A percentile compares a stretch with the other conserved stretches of the same genome.
Conservation (phyloP, 768 basidiomycete genomes). For the Russula brevipes region DNA sequence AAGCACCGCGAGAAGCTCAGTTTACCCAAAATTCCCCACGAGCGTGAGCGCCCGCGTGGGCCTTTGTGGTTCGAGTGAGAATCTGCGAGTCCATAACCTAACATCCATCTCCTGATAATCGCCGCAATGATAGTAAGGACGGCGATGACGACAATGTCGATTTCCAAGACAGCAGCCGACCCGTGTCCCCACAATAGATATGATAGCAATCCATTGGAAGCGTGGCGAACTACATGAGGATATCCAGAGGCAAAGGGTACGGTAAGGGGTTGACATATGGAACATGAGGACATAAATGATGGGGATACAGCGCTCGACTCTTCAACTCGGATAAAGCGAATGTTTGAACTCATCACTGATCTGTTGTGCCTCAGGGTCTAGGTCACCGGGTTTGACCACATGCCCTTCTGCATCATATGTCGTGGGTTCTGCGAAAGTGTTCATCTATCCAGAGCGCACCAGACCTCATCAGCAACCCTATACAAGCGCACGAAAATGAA, state of each 20-base stretch:
- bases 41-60: no score
- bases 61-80: no score
- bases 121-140: no score
- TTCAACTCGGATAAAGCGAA: conserved; percentile 30
- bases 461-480: neutral
- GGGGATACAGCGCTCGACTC: neutral
- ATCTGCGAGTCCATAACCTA: no score
- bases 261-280: neutral
- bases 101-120: no score
- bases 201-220: neutral
- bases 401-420: conserved; percentile 59
- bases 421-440: conserved; percentile 32
- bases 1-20: no score
- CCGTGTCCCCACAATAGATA: no score
- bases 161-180: no score
- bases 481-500: neutral
- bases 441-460: conserved; percentile 4
- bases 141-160: no score
- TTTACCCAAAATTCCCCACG: no score
- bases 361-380: conserved; percentile 56
- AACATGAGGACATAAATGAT: conserved; percentile 7
- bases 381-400: conserved; percentile 38
- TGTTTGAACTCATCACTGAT: conserved; percentile 62
- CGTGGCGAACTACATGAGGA: neutral
- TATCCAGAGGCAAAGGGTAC: conserved; percentile 5